phyloP scores from a whole-genome alignment of 1,139 yeast genomes.

The Hemisphaericaspora lyxosophila region DNA sequence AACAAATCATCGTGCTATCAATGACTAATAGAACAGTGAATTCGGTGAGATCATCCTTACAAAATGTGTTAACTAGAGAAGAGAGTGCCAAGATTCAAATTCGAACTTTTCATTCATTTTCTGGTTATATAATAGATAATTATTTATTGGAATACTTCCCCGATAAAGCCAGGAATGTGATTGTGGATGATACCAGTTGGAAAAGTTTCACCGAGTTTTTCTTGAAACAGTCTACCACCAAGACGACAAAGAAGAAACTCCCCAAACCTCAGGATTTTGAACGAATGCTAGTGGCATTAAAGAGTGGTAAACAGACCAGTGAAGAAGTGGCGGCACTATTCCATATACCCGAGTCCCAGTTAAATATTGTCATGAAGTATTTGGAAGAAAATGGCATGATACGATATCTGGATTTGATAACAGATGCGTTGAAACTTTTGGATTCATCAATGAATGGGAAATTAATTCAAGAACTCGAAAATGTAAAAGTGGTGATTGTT shows the following conservation, averaged over 20 bases:
- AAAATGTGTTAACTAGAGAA: constrained; percentile 23
- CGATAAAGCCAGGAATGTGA: constrained; percentile 26
- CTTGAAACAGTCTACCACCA: not conserved
- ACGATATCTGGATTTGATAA: constrained; percentile 37
- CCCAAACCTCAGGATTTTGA: constrained; percentile 33
- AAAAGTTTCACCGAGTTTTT: constrained; percentile 30
- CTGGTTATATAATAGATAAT: constrained; percentile 48
- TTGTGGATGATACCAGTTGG: constrained; percentile 58
- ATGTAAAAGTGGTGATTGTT: constrained; percentile 47
- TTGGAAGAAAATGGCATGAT: constrained; percentile 33
- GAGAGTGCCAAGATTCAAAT: constrained; percentile 38
- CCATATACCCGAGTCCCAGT: constrained; percentile 23
- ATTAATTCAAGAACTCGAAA: constrained; percentile 24
- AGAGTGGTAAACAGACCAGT: constrained; percentile 27
- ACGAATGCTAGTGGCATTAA: constrained; percentile 30
- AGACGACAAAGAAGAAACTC: constrained; percentile 7
- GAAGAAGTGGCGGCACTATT: constrained; percentile 25
- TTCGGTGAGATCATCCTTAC: constrained; percentile 44
- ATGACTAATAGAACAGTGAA: constrained; percentile 71
- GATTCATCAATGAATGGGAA: constrained; percentile 14
- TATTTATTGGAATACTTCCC: constrained; percentile 27
- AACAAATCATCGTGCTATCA: constrained; percentile 60
- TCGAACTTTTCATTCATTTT: constrained; percentile 65
- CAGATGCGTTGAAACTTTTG: constrained; percentile 30
- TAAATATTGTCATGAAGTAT: constrained; percentile 22